phyloP scores from a whole-genome alignment of 2,329 filamentous ascomycete species.

The Coniella lustricola region DNA sequence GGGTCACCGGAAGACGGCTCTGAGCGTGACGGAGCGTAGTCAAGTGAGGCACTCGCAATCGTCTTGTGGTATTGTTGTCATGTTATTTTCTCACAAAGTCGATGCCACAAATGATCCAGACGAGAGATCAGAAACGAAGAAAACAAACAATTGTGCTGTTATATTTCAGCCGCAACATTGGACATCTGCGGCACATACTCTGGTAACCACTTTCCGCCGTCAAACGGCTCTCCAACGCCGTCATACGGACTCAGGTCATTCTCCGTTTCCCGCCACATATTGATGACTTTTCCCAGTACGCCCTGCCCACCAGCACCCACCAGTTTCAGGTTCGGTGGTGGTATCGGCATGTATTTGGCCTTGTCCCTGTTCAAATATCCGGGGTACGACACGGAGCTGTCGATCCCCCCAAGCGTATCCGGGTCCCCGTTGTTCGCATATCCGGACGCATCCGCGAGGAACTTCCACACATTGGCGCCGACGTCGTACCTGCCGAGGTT shows the following conservation, averaged over 20 bases:
- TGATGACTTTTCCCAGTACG: constrained; percentile 27
- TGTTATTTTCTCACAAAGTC: no score
- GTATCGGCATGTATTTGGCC: constrained; percentile 25
- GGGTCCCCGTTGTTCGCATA: constrained; percentile 28
- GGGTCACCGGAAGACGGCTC: no score
- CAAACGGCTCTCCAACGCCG: constrained; percentile 35
- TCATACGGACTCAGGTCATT: constrained; percentile 35
- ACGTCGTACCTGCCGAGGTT: constrained; percentile 37
- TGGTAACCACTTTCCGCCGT: constrained; percentile 33
- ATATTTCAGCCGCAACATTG: constrained; percentile 9
- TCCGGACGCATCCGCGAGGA: constrained; percentile 19
- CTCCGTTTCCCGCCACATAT: constrained; percentile 25
- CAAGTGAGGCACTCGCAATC: no score
- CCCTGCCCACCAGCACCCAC: constrained; percentile 36
- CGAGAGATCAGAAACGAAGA: no score
- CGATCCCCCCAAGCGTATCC: constrained; percentile 26
- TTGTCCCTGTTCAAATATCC: constrained; percentile 33
- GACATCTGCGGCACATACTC: constrained; percentile 30
- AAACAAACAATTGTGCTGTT: no score
- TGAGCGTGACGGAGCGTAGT: no score
- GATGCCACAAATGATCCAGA: no score
- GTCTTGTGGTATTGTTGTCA: no score
- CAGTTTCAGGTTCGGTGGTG: constrained; percentile 36
- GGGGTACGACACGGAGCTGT: constrained; percentile 36
- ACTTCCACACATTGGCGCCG: constrained; percentile 24